Percentiles rank a stretch among this genome's conserved stretches.
Evolutionary conservation across 306 rosid species (phyloP).

Genomic region (Clitoria ternatea): DNA sequence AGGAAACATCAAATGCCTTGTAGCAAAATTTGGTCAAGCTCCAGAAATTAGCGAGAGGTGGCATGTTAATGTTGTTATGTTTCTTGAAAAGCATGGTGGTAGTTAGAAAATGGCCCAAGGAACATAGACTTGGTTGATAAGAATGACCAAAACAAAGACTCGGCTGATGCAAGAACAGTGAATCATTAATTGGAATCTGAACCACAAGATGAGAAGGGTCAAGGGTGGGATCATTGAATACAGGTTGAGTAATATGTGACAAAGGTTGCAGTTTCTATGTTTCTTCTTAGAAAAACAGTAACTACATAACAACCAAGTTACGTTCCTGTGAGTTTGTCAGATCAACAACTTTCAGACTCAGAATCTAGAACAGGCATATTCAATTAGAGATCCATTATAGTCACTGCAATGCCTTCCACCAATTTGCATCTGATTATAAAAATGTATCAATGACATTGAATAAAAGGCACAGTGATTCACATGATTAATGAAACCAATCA

Average conservation of each 20-base stretch:
- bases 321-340: background rate
- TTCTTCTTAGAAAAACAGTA: background rate
- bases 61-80: background rate
- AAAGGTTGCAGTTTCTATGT: background rate
- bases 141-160: too few relatives aligned
- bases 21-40: background rate
- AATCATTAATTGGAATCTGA: background rate
- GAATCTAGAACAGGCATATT: background rate
- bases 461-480: background rate
- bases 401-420: background rate
- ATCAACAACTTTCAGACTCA: background rate
- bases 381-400: background rate
- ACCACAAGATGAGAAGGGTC: background rate
- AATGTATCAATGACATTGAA: background rate
- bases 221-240: background rate
- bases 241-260: background rate
- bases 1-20: background rate
- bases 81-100: background rate
- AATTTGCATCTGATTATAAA: slow-evolving; percentile 4
- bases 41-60: background rate
- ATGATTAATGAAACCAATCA: background rate
- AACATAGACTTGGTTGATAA: too few relatives aligned
- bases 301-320: background rate
- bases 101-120: background rate
- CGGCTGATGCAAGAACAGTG: background rate